Evolutionary conservation across 2,329 filamentous ascomycete genomes (phyloP).

Genomic region (Pestalotiopsis sp.): DNA sequence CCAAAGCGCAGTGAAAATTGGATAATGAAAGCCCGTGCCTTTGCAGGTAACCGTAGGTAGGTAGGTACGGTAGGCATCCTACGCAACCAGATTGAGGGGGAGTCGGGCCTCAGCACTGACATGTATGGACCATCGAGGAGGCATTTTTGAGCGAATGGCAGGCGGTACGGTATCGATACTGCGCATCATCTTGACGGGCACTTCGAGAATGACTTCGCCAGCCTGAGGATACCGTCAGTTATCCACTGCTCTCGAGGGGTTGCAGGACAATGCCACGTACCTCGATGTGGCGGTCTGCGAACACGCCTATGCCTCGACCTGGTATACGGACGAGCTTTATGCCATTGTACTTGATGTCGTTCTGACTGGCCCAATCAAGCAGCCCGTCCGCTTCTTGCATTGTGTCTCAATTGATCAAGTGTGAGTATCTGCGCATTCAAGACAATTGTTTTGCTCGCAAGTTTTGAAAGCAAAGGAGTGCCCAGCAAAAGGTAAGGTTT

Average conservation of each 20-base stretch:
- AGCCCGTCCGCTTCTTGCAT: neutral
- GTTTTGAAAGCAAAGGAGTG: neutral
- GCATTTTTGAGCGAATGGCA: neutral
- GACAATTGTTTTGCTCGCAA: neutral
- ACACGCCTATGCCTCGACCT: conserved; percentile 6
- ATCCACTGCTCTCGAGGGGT: neutral
- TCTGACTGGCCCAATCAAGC: neutral
- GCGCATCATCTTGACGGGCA: conserved; percentile 9
- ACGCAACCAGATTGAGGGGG: neutral
- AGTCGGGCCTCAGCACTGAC: neutral
- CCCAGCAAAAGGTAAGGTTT: neutral
- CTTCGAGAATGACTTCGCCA: conserved; percentile 11
- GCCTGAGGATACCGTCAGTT: neutral
- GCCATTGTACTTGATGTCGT: neutral
- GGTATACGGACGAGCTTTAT: conserved; percentile 1
- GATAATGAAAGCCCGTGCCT: neutral
- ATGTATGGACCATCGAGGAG: conserved; percentile 3
- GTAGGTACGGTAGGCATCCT: neutral
- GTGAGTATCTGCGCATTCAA: neutral
- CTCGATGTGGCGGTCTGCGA: conserved; percentile 5
- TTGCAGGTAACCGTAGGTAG: neutral
- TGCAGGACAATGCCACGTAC: neutral
- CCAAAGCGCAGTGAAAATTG: neutral
- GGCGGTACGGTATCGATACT: conserved; percentile 5
- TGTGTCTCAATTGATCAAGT: neutral